These are phyloP conservation scores for Ophidiomyces ophidiicola DNA, from an alignment of 2,329 filamentous ascomycete genomes.

Conservation along the genomic window DNA sequence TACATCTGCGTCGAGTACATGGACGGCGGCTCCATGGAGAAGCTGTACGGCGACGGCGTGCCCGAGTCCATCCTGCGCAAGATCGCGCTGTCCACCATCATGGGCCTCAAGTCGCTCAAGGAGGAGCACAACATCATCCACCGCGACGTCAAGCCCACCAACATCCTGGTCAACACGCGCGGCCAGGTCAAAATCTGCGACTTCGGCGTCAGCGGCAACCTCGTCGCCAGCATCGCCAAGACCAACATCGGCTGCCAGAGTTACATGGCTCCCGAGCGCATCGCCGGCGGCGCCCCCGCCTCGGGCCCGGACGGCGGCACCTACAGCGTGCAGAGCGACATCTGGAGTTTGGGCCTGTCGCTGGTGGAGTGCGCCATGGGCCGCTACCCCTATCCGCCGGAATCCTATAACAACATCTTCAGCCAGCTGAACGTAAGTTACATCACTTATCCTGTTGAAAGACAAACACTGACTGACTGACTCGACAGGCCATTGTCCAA, in stretches of 20 bases:
- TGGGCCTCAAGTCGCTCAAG: constrained; percentile 85
- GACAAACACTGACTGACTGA: constrained; percentile 17
- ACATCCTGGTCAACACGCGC: constrained; percentile 79
- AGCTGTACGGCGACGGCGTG: constrained; percentile 80
- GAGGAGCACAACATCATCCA: constrained; percentile 99
- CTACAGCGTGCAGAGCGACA: constrained; percentile 95
- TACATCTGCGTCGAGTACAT: constrained; percentile 99
- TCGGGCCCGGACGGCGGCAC: constrained; percentile 62
- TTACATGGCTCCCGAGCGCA: constrained; percentile 97
- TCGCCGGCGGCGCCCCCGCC: constrained; percentile 68
- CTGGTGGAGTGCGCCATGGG: constrained; percentile 95
- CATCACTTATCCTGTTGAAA: constrained; percentile 2
- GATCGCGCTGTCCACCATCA: constrained; percentile 77
- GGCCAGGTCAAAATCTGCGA: constrained; percentile 98
- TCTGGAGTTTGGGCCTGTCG: constrained; percentile 89
- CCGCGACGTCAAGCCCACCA: constrained; percentile 97
- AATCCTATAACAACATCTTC: constrained; percentile 97
- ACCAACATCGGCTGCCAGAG: constrained; percentile 98
- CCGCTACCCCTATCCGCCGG: constrained; percentile 88
- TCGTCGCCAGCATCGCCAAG: constrained; percentile 94
- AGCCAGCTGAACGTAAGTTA: constrained; percentile 82
- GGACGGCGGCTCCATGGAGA: constrained; percentile 96
- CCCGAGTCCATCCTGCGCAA: constrained; percentile 80
- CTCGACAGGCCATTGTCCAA: constrained; percentile 77
- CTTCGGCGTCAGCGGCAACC: constrained; percentile 91